Conservation (phyloP, 2,329 filamentous ascomycete genomes). For the Penicillium fuscoglaucum region DNA sequence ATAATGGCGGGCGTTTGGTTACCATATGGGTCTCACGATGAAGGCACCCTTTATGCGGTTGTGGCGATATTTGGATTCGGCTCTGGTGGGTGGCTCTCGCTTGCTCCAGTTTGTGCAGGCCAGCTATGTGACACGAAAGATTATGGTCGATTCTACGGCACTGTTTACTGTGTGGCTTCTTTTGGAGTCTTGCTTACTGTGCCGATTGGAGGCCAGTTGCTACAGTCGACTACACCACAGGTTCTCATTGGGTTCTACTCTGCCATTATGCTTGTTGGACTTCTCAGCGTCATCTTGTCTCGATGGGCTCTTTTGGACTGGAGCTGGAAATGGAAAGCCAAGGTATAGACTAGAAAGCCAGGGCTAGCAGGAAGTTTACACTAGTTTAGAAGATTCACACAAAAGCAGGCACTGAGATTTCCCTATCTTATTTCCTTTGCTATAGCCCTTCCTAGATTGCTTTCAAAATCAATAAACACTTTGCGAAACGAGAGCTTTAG, state of each 20-base stretch:
- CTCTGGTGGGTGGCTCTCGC: conserved; percentile 50
- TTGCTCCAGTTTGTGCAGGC: conserved; percentile 49
- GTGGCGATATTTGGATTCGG: conserved; percentile 53
- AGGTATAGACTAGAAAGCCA: conserved; percentile 21
- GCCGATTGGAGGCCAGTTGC: conserved; percentile 49
- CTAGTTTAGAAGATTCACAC: neutral
- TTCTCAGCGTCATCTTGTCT: conserved; percentile 31
- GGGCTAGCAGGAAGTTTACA: neutral
- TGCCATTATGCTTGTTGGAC: conserved; percentile 42
- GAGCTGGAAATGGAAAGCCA: conserved; percentile 42
- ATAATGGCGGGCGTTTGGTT: conserved; percentile 48
- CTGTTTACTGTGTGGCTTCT: conserved; percentile 49
- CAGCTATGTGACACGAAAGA: conserved; percentile 50
- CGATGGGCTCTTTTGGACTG: conserved; percentile 41
- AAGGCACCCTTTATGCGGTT: conserved; percentile 47
- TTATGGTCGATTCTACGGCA: conserved; percentile 51
- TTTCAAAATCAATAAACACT: no score
- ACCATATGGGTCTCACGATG: conserved; percentile 45
- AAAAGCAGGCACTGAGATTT: neutral
- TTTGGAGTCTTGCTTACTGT: conserved; percentile 50
- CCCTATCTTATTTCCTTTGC: no score
- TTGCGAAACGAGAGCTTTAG: no score
- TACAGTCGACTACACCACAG: conserved; percentile 48
- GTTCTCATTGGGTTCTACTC: conserved; percentile 51
- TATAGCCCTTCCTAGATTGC: no score